Evolutionary conservation across 2,329 filamentous ascomycete genomes (phyloP).

Genomic region (Monosporascus cannonballus): DNA sequence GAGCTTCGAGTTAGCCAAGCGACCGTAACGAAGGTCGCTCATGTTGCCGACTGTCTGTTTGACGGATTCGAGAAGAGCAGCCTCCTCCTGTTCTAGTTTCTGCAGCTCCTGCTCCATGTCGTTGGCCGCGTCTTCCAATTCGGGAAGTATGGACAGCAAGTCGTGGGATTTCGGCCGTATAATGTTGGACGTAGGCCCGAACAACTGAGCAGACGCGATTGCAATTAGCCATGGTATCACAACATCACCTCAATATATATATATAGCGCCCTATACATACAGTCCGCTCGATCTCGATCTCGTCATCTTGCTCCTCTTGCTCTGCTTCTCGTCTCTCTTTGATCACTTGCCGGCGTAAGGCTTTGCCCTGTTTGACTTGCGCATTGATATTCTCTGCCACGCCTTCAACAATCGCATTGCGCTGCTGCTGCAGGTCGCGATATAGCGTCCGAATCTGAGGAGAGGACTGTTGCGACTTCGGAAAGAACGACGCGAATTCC

Average conservation of each 20-base stretch:
- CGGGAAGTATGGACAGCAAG: conserved; percentile 57
- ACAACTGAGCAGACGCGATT: conserved; percentile 42
- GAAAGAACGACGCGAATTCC: conserved; percentile 73
- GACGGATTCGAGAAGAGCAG: conserved; percentile 53
- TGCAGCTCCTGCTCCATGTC: conserved; percentile 64
- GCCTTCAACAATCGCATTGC: conserved; percentile 60
- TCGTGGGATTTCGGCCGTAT: conserved; percentile 51
- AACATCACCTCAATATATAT: background rate
- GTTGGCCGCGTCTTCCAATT: conserved; percentile 60
- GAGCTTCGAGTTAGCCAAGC: conserved; percentile 59
- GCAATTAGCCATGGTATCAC: conserved; percentile 4
- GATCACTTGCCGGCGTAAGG: conserved; percentile 51
- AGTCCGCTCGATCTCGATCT: conserved; percentile 56
- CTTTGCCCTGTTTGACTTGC: conserved; percentile 57
- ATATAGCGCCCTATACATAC: conserved; percentile 30
- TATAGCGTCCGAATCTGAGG: conserved; percentile 68
- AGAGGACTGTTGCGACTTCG: conserved; percentile 57
- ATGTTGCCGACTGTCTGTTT: conserved; percentile 62
- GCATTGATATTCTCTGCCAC: conserved; percentile 59
- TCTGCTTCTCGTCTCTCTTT: conserved; percentile 47
- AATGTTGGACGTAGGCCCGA: conserved; percentile 41
- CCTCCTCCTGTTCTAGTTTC: conserved; percentile 59
- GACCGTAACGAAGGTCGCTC: conserved; percentile 79
- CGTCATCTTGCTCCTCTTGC: conserved; percentile 52
- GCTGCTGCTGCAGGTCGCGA: conserved; percentile 70